phyloP scores from a whole-genome alignment of 2,329 filamentous ascomycete genomes.

The Erysiphe pulchra region DNA sequence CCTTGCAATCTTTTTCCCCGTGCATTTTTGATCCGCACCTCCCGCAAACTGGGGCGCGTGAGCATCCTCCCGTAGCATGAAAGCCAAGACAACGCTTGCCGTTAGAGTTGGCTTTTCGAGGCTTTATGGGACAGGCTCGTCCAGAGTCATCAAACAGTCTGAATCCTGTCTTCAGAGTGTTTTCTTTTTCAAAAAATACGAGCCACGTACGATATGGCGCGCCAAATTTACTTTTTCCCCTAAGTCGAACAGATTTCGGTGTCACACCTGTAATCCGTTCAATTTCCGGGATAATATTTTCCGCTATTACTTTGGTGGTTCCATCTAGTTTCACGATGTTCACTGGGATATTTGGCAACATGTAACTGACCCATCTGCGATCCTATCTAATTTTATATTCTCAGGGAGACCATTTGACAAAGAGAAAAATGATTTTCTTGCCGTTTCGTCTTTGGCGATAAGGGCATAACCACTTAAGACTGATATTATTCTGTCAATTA shows the following conservation, averaged over 20 bases:
- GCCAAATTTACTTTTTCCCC: neutral
- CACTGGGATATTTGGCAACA: neutral
- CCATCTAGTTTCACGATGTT: neutral
- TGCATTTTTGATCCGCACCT: neutral
- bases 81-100: neutral
- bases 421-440: neutral
- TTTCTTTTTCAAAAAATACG: neutral
- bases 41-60: neutral
- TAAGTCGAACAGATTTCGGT: neutral
- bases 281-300: neutral
- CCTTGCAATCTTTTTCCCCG: neutral
- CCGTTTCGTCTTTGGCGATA: neutral
- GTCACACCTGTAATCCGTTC: neutral
- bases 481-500: neutral
- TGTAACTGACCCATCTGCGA: neutral
- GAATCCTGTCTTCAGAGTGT: neutral
- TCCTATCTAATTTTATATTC: neutral
- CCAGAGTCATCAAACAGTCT: neutral
- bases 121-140: neutral
- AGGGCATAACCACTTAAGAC: neutral
- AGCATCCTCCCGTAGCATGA: neutral
- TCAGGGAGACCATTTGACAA: neutral
- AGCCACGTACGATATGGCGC: neutral
- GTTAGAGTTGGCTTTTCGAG: neutral
- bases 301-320: neutral